Percentiles rank a stretch among this genome's conserved stretches.
phyloP scores from a whole-genome alignment of 1,139 yeast species.

The Saccharomyces uvarum region DNA sequence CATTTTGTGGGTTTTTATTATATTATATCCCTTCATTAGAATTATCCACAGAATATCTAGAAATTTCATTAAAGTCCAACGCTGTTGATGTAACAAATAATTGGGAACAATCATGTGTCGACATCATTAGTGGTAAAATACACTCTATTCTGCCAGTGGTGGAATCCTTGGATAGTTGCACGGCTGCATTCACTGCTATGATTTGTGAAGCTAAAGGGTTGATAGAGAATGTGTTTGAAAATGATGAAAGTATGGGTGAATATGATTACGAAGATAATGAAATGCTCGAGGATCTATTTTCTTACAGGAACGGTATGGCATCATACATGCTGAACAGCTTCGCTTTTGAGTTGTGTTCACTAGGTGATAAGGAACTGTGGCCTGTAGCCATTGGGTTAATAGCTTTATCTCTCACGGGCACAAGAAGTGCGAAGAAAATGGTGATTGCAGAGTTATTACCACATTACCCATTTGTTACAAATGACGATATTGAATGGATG shows the following conservation, averaged over 20 bases:
- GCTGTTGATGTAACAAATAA: slow-evolving; percentile 36
- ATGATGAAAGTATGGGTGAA: slow-evolving; percentile 7
- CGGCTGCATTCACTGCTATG: slow-evolving; percentile 60
- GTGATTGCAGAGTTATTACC: slow-evolving; percentile 56
- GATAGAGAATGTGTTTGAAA: slow-evolving; percentile 34
- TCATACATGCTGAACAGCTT: slow-evolving; percentile 55
- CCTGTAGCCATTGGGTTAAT: slow-evolving; percentile 61
- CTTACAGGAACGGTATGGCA: slow-evolving; percentile 42
- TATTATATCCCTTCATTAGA: slow-evolving; percentile 52
- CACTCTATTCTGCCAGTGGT: slow-evolving; percentile 54
- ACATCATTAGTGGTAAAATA: slow-evolving; percentile 51
- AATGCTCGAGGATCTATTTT: slow-evolving; percentile 28
- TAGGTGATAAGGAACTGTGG: slow-evolving; percentile 40
- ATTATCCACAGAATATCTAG: slow-evolving; percentile 39
- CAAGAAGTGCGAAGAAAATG: slow-evolving; percentile 29
- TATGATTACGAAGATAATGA: slow-evolving; percentile 4
- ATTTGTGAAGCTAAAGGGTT: slow-evolving; percentile 60
- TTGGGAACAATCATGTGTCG: slow-evolving; percentile 59
- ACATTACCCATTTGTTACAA: slow-evolving; percentile 49
- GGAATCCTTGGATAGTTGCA: slow-evolving; percentile 56
- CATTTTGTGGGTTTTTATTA: slow-evolving; percentile 51
- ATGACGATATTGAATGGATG: slow-evolving; percentile 79
- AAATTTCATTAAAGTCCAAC: slow-evolving; percentile 30
- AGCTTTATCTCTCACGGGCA: slow-evolving; percentile 35
- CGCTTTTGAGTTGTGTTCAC: slow-evolving; percentile 39